Percentiles rank a stretch among this genome's conserved stretches.
These are phyloP conservation scores for Solanum peruvianum DNA, from an alignment of 257 asterid species.

Conservation along the genomic window DNA sequence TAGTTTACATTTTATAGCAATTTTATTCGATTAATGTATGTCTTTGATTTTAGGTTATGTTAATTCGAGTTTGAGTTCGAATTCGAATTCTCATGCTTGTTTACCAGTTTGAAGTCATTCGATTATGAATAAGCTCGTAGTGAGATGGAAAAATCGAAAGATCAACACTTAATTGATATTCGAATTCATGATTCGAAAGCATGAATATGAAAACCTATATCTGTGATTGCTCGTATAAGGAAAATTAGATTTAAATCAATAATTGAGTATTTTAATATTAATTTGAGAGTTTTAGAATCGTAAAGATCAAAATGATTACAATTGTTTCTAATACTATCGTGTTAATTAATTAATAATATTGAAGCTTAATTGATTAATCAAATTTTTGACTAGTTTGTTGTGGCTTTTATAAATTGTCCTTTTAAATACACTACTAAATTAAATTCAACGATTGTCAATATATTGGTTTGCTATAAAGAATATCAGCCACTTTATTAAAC, in stretches of 20 bases:
- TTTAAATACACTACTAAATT: neutral
- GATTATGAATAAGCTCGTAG: neutral
- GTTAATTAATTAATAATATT: neutral
- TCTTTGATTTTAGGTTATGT: neutral
- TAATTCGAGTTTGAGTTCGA: neutral
- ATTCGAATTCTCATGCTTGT: neutral
- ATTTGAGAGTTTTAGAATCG: neutral
- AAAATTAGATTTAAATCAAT: neutral
- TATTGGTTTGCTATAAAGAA: neutral
- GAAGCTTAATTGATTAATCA: neutral
- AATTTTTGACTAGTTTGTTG: neutral
- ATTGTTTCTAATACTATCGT: neutral
- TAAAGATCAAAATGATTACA: neutral
- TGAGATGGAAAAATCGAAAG: neutral
- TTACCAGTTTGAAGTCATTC: neutral
- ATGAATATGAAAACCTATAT: neutral
- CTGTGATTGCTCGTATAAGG: neutral
- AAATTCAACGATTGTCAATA: neutral
- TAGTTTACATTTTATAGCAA: neutral
- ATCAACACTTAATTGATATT: neutral
- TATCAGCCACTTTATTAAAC: neutral
- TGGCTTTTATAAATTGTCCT: neutral
- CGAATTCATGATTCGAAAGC: neutral
- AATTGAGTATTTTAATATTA: neutral
- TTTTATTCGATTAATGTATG: neutral